Evolutionary conservation across 1,284 basidiomycete species (phyloP), one percentile per base, ranked within the genome.

Genomic region (Farysia itapuensis): DNA sequence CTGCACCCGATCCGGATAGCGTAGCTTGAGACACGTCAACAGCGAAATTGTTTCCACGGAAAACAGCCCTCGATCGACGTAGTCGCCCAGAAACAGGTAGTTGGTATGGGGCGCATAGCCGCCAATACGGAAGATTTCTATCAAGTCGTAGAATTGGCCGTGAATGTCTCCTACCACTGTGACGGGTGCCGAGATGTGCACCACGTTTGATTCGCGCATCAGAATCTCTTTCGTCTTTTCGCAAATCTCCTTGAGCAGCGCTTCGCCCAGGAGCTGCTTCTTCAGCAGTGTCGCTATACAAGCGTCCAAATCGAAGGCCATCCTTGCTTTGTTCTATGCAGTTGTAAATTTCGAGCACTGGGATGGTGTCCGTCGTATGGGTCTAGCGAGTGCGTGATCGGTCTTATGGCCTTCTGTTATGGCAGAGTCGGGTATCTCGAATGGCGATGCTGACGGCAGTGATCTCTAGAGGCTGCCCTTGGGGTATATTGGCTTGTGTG

Each of bases 111-210:
- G 94, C 3, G 90, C 90, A 70, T 91, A 90, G 28, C 94, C 94
- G 36, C 95, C 94, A 83, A 98, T 98, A 38, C 93, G 84, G 74
- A 98, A 98, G 77, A 98, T 97, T 80, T 98, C 94, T 76, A 98
- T 89, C 67, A 98, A 83, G 81, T 99, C 95, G 81, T 98, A 95
- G 80, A 98, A 99, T 83, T 99, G 57, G 7, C 92, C 94, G 78
- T 99, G 94, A 43, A 99, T 98, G 77, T 99, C 95, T 43, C 95
- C 95, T 22, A 98, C 94, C 22, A 99, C 95, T 1, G 95, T 98
- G 33, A 99, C 92, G n/a, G 95, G 95, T 1, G 93, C 89, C 56
- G 86, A 87, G 67, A 99, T 89, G 75, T 98, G 95, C 12, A 98
- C 92, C 48, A 99, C 95, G 75, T 99, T 99, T 60, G 89, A 91